Base-by-base conservation (phyloP, 2,329 filamentous ascomycete genomes). In the Microdochium trichocladiopsis region DNA sequence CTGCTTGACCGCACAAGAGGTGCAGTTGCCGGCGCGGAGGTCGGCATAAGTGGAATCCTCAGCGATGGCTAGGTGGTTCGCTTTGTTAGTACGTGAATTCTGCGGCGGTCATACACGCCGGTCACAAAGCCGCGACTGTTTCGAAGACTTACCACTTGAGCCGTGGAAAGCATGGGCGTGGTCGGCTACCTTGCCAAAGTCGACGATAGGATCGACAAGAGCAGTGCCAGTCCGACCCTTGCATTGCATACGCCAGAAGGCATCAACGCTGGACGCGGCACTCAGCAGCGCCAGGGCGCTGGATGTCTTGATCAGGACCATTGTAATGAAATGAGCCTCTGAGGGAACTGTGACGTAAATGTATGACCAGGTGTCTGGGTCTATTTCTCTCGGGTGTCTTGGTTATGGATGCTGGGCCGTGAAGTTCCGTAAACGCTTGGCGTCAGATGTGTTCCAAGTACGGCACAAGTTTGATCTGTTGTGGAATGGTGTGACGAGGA, bases 191-290 rank as follows among this genome's bases (percentile, higher is more conserved):
- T 63, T 60, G 49, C 82, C 84, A 2, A 78, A 79, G 53, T 82
- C 77, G 52, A 94, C 76, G 52, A 96, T 75, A 18, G 90, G 90
- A 64, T 96, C 90, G 41, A 95, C 75, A 53, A 89, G 82, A 49
- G 83, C 87, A 53, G 89, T 67, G 56, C 84, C 88, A 58, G 84
- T 75, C 48, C 80, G 78, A 52, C 83, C 84, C 59, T 82, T 86
- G 69, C 90, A 96, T 61, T 90, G 87, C 79, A 96, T 88, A 65
- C 91, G 89, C 89, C 89, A 96, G 70, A 96, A 96, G 54, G 87
- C 91, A 60, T 78, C 65, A 48, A 75, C 77, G 53, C 70, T 59
- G 41, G 65, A 64, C 36, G 70, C 63, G 48, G 58, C 56, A 58
- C 64, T 60, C 45, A 67, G 58, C 45, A 68, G 58, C 51, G 63